phyloP scores from a whole-genome alignment of 768 basidiomycete species.

The Strobilomyces dryophilus region DNA sequence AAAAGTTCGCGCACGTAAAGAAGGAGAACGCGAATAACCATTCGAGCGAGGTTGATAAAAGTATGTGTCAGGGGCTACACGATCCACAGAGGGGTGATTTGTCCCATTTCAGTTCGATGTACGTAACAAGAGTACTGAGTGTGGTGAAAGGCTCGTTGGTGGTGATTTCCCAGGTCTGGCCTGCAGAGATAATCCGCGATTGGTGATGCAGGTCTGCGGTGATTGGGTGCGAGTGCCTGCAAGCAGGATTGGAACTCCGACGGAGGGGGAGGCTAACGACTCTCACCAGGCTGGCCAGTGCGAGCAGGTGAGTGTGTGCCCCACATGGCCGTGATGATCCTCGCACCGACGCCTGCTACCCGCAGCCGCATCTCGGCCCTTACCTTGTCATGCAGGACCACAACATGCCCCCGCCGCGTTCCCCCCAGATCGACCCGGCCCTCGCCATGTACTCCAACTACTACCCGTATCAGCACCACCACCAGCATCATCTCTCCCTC shows the following conservation, averaged over 20 bases:
- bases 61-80: too few relatives aligned
- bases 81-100: too few relatives aligned
- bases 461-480: slow-evolving; percentile 51
- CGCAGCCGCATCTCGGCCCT: slow-evolving; percentile 26
- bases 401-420: slow-evolving; percentile 45
- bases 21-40: too few relatives aligned
- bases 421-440: slow-evolving; percentile 67
- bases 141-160: too few relatives aligned
- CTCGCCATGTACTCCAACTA: slow-evolving; percentile 65
- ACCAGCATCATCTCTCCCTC: slow-evolving; percentile 51
- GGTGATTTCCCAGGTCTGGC: too few relatives aligned
- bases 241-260: slow-evolving; percentile 1
- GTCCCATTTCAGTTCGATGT: too few relatives aligned
- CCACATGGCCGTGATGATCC: too few relatives aligned
- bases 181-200: too few relatives aligned
- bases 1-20: too few relatives aligned
- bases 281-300: neutral
- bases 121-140: too few relatives aligned
- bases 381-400: slow-evolving; percentile 46
- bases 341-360: neutral
- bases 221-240: neutral
- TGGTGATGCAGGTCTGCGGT: neutral
- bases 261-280: neutral
- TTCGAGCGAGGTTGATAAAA: too few relatives aligned
- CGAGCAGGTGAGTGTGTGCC: too few relatives aligned